phyloP scores from a whole-genome alignment of 768 basidiomycete species.

The Suillus brevipes region DNA sequence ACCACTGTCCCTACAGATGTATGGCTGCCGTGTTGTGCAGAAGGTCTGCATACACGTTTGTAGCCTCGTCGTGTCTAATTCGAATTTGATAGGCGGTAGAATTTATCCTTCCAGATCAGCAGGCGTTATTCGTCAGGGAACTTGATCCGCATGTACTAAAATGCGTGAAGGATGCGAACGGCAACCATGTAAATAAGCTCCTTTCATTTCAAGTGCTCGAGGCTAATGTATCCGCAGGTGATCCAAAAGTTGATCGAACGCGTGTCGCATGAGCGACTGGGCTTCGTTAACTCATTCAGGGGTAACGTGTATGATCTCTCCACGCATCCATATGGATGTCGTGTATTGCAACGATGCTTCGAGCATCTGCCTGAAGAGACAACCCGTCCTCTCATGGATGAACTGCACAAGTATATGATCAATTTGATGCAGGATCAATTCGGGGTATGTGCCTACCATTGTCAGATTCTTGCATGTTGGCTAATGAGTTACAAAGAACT shows the following conservation, averaged over 20 bases:
- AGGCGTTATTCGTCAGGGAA: constrained; percentile 71
- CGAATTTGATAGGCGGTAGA: constrained; percentile 69
- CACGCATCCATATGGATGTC: constrained; percentile 90
- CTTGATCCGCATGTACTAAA: constrained; percentile 77
- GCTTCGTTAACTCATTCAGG: constrained; percentile 72
- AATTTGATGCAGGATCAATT: constrained; percentile 89
- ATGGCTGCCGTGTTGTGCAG: constrained; percentile 95
- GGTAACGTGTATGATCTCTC: constrained; percentile 80
- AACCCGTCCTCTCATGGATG: constrained; percentile 74
- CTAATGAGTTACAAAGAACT: constrained; percentile 59
- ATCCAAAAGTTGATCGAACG: constrained; percentile 87
- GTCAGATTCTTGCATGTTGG: neutral
- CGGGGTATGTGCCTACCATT: constrained; percentile 55
- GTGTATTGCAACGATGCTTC: constrained; percentile 91
- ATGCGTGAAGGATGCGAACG: constrained; percentile 89
- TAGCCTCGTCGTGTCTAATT: constrained; percentile 6
- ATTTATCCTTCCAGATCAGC: constrained; percentile 74
- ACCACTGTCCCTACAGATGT: constrained; percentile 83
- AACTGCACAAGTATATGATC: constrained; percentile 70
- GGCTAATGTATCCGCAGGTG: constrained; percentile 46
- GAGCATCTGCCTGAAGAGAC: constrained; percentile 75
- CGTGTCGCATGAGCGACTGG: constrained; percentile 72
- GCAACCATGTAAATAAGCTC: constrained; percentile 80
- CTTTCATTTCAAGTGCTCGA: constrained; percentile 2
- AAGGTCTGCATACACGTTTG: constrained; percentile 53